phyloP scores from a whole-genome alignment of 225 moss, liverwort and hornwort genomes.

The Bryum argenteum region DNA sequence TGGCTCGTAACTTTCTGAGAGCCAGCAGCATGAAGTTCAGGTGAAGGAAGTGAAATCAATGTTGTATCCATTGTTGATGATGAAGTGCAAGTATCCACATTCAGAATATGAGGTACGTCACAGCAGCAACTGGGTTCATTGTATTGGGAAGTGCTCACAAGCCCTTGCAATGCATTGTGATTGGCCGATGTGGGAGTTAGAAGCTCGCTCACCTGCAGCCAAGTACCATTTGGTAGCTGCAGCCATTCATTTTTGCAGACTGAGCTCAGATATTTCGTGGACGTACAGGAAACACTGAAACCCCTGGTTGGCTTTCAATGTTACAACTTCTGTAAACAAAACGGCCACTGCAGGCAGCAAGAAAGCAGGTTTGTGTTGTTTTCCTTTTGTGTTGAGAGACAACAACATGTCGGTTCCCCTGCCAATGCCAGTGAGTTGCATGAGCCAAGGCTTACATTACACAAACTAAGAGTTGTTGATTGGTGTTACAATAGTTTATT shows the following conservation, averaged over 20 bases:
- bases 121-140: too few species aligned
- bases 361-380: slow-evolving; percentile 32
- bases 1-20: too few species aligned
- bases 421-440: neutral
- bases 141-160: neutral
- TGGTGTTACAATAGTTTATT: too few species aligned
- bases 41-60: too few species aligned
- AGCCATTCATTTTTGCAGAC: neutral
- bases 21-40: too few species aligned
- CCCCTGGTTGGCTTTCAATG: slow-evolving; percentile 34
- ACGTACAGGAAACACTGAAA: neutral
- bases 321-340: slow-evolving; percentile 31
- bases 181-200: slow-evolving; percentile 20
- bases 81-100: too few species aligned
- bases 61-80: too few species aligned
- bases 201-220: neutral
- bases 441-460: too few species aligned
- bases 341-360: slow-evolving; percentile 35
- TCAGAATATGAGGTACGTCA: too few species aligned
- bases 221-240: neutral
- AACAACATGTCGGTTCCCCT: slow-evolving; percentile 16
- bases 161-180: neutral
- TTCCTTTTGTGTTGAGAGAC: slow-evolving; percentile 35
- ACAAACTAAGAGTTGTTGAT: too few species aligned
- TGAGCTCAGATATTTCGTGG: slow-evolving; percentile 13